Base-by-base conservation (phyloP, 2,329 filamentous ascomycete genomes). In the Monosporascus sp. region DNA sequence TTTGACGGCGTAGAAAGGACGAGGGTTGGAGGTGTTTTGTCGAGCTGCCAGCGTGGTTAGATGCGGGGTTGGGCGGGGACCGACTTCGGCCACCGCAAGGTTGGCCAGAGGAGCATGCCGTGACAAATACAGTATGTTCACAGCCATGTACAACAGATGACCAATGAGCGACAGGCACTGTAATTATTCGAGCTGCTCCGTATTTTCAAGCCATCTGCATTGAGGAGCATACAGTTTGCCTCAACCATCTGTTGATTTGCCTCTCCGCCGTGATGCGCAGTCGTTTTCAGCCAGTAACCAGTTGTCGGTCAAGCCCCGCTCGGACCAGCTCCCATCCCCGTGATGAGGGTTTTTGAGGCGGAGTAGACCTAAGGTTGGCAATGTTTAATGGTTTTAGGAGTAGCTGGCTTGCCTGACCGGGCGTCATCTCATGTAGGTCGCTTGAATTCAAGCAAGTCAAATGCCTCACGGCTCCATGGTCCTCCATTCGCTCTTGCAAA, bases 391-490 rank as follows among this genome's bases (percentile, higher is more conserved):
- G 20, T 31, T 47, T 47, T 41, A 5, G 1, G 4, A 14, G 31
- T 35, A 35, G 3, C 11, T 14, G 31, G 31, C 11, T 14, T 35
- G 31, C 31, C 31, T 11, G 31, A 35, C 38, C 17, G 38, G 38
- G 38, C 38, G 38, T 41, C 7, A 20, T 44, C 20, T 53, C 55
- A 62, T 41, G 66, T 17, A 66, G 84, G 85, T 47, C 81, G 75
- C 62, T 77, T 82, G 62, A 73, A 79, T 38, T 81, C 83, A 56
- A 89, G 79, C 47, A 89, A 63, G 65, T 89, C 86, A 58, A 81
- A 76, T 1, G 86, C 85, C 63, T 89, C 85, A 24, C 76, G 78
- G 59, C 84, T 88, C 86, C 86, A 89, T 0, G 86, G 81, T 3
- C 85, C 85, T 17, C 80, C 72, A 58, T 79, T 81, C 3, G 74